These are phyloP conservation scores for Trichoderma citrinoviride DNA, from an alignment of 2,329 filamentous ascomycete genomes.

Conservation along the genomic window DNA sequence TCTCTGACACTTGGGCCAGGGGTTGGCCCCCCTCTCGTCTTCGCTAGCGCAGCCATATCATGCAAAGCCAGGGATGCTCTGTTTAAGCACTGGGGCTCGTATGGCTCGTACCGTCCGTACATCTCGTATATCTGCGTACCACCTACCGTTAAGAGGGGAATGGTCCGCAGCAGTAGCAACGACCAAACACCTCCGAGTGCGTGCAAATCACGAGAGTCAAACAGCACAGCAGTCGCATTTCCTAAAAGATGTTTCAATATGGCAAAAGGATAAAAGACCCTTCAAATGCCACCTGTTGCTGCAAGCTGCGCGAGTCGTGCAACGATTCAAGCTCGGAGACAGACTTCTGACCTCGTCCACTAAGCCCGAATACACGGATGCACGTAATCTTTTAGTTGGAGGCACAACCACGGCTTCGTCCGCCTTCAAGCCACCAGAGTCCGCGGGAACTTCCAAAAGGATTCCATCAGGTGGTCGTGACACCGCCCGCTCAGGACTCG, in stretches of 20 bases:
- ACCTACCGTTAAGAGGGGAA: neutral
- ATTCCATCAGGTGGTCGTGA: neutral
- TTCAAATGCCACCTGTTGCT: neutral
- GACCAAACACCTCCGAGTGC: neutral
- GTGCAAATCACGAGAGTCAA: neutral
- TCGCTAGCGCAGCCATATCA: neutral
- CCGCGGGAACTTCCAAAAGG: neutral
- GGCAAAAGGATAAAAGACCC: neutral
- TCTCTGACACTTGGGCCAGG: neutral
- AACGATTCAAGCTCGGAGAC: slow-evolving; percentile 10
- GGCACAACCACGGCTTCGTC: neutral
- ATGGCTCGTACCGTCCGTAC: slow-evolving; percentile 18
- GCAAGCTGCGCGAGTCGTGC: neutral
- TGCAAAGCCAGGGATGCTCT: neutral
- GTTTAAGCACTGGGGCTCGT: slow-evolving; percentile 2
- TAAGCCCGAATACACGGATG: neutral
- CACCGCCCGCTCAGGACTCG: neutral
- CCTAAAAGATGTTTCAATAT: neutral
- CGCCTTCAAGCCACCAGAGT: neutral
- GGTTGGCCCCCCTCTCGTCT: neutral
- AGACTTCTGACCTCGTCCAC: slow-evolving; percentile 8
- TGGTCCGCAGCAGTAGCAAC: neutral
- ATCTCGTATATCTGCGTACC: slow-evolving; percentile 20
- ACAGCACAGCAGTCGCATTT: neutral
- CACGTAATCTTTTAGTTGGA: neutral